A percentile compares a stretch with the other conserved stretches of the same genome.
Conservation (phyloP, 2,329 filamentous ascomycete genomes). For the Huntiella bhutanensis region DNA sequence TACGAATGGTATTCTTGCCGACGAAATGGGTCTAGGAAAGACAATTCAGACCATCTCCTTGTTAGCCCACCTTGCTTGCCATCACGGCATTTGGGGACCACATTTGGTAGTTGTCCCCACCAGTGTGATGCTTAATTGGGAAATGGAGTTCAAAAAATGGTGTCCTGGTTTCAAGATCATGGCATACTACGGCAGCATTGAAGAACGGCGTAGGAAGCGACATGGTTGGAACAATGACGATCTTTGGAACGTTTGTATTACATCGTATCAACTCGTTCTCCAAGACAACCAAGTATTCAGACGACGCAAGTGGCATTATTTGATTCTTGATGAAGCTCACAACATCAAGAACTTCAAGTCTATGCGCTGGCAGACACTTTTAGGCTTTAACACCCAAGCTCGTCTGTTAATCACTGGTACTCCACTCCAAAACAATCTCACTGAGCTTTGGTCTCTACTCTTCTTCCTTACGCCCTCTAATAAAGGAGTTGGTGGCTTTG, state of each 20-base stretch:
- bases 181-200: slow-evolving; percentile 86
- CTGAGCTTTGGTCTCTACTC: slow-evolving; percentile 87
- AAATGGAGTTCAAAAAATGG: slow-evolving; percentile 99
- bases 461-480: slow-evolving; percentile 65
- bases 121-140: slow-evolving; percentile 98
- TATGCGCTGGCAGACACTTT: slow-evolving; percentile 84
- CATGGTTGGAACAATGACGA: slow-evolving; percentile 87
- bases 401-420: slow-evolving; percentile 82
- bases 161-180: slow-evolving; percentile 95
- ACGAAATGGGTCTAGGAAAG: slow-evolving; percentile 97
- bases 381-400: slow-evolving; percentile 81
- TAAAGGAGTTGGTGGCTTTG: slow-evolving; percentile 73
- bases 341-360: slow-evolving; percentile 99
- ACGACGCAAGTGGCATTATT: slow-evolving; percentile 84
- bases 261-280: slow-evolving; percentile 88
- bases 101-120: slow-evolving; percentile 93
- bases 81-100: slow-evolving; percentile 84
- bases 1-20: slow-evolving; percentile 89
- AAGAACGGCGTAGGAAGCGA: slow-evolving; percentile 80
- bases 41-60: slow-evolving; percentile 96
- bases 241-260: slow-evolving; percentile 93
- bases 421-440: slow-evolving; percentile 89
- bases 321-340: slow-evolving; percentile 94
- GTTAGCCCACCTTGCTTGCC: slow-evolving; percentile 76
- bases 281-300: slow-evolving; percentile 92